Evolutionary conservation across 169 alveolate genomes (phyloP).

Genomic region (Plasmodium inui): DNA sequence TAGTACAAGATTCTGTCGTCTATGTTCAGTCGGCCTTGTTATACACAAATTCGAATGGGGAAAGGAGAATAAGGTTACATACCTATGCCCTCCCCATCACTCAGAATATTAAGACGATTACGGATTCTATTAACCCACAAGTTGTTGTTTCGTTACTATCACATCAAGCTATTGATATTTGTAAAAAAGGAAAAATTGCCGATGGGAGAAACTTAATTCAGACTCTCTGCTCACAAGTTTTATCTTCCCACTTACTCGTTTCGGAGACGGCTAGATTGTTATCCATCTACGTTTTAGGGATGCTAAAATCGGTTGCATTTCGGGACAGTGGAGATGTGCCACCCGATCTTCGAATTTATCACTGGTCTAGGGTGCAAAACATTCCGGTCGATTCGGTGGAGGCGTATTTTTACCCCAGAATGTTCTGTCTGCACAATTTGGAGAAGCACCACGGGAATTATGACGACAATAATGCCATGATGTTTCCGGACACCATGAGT

Average conservation of each 20-base stretch:
- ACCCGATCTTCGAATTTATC: constrained; percentile 86
- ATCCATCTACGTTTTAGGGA: constrained; percentile 86
- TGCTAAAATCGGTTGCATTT: constrained; percentile 87
- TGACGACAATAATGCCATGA: constrained; percentile 63
- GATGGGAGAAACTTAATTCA: constrained; percentile 89
- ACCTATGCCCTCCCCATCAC: constrained; percentile 95
- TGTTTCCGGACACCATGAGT: constrained; percentile 82
- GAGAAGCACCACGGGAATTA: constrained; percentile 72
- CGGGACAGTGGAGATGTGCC: constrained; percentile 86
- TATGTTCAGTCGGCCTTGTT: constrained; percentile 97
- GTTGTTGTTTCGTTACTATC: constrained; percentile 82
- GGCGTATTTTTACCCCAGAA: constrained; percentile 88
- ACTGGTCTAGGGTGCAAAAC: constrained; percentile 84
- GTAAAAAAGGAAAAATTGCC: constrained; percentile 84
- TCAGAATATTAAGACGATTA: constrained; percentile 86
- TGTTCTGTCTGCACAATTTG: constrained; percentile 84
- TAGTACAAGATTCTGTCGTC: constrained; percentile 86
- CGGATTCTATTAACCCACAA: constrained; percentile 84
- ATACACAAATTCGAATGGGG: constrained; percentile 97
- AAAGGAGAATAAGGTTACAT: constrained; percentile 97
- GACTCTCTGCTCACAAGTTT: constrained; percentile 82
- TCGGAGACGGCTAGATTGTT: constrained; percentile 76
- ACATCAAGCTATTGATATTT: constrained; percentile 82
- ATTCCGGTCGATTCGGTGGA: constrained; percentile 84
- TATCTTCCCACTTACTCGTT: constrained; percentile 76